A percentile compares a stretch with the other conserved stretches of the same genome.
These are phyloP conservation scores for Chiua sp. DNA, from an alignment of 1,284 basidiomycete species.

Conservation along the genomic window DNA sequence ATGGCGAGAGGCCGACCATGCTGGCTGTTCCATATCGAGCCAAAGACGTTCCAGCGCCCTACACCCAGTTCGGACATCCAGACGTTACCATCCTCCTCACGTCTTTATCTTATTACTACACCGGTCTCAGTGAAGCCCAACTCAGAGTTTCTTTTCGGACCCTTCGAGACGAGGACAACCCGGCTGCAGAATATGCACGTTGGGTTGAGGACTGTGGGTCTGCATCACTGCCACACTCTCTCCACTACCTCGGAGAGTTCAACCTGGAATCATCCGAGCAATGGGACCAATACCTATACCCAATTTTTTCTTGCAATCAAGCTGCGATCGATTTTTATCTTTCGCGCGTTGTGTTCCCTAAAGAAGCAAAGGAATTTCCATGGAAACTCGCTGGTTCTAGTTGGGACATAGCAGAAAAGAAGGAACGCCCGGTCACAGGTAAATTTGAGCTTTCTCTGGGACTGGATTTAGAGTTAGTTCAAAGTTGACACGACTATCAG, in stretches of 20 bases:
- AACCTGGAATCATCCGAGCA: slow-evolving; percentile 47
- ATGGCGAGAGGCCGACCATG: slow-evolving; percentile 24
- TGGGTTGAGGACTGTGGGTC: slow-evolving; percentile 40
- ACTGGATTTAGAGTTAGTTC: not conserved
- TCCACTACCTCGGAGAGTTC: slow-evolving; percentile 41
- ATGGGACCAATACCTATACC: slow-evolving; percentile 34
- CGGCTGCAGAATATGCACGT: slow-evolving; percentile 43
- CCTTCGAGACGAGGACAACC: slow-evolving; percentile 48
- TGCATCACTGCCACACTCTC: slow-evolving; percentile 27
- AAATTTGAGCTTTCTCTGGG: not conserved
- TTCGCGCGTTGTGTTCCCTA: slow-evolving; percentile 24
- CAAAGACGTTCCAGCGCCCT: not conserved
- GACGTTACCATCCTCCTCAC: not conserved
- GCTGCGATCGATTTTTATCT: slow-evolving; percentile 53
- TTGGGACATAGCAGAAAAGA: slow-evolving; percentile 52
- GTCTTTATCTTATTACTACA: slow-evolving; percentile 41
- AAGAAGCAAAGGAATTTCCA: slow-evolving; percentile 47
- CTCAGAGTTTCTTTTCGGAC: slow-evolving; percentile 43
- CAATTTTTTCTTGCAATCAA: slow-evolving; percentile 43
- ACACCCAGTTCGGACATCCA: not conserved
- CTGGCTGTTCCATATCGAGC: not conserved
- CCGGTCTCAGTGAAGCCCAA: slow-evolving; percentile 45
- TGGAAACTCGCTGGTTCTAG: slow-evolving; percentile 50
- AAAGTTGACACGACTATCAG: not conserved
- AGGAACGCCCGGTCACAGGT: slow-evolving; percentile 10